Conservation (phyloP, 352 stramenopile species). For the Phytophthora boehmeriae region DNA sequence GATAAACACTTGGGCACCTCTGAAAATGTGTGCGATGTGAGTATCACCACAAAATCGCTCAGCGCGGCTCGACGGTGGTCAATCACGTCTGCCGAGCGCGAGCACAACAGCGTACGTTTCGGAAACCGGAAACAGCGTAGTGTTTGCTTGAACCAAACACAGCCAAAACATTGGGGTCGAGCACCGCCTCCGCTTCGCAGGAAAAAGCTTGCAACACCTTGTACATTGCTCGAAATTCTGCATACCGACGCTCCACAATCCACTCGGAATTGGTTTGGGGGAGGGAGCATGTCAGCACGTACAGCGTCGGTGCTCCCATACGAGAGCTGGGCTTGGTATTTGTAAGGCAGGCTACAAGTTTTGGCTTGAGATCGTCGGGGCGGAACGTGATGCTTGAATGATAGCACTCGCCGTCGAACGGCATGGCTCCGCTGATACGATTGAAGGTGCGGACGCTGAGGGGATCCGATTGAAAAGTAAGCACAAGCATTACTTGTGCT, state of each 20-base stretch:
- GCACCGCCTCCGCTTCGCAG: conserved; percentile 20
- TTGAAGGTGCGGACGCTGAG: not conserved
- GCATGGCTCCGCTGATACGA: conserved; percentile 13
- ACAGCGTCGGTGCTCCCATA: conserved; percentile 32
- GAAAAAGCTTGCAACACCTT: conserved; percentile 65
- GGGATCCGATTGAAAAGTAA: conserved; percentile 21
- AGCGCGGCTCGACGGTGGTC: conserved; percentile 51
- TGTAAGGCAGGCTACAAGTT: conserved; percentile 54
- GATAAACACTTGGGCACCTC: conserved; percentile 71
- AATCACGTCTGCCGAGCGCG: conserved; percentile 49
- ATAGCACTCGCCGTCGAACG: conserved; percentile 39
- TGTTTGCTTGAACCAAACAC: conserved; percentile 72
- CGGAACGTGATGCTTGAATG: conserved; percentile 66
- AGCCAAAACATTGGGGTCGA: conserved; percentile 73
- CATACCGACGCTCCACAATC: conserved; percentile 71
- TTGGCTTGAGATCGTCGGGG: conserved; percentile 49
- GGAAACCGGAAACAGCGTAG: conserved; percentile 67
- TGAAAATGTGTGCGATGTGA: conserved; percentile 78
- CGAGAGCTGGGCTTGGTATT: conserved; percentile 20
- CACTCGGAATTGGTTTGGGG: conserved; percentile 51
- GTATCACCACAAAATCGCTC: conserved; percentile 58
- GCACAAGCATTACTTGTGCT: not conserved
- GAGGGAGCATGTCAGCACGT: conserved; percentile 52
- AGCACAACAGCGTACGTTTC: conserved; percentile 61
- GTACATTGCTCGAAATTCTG: conserved; percentile 67